Evolutionary conservation across 176 grass and related monocot genomes (phyloP).

Genomic region (Rhipidocladum racemiflorum): DNA sequence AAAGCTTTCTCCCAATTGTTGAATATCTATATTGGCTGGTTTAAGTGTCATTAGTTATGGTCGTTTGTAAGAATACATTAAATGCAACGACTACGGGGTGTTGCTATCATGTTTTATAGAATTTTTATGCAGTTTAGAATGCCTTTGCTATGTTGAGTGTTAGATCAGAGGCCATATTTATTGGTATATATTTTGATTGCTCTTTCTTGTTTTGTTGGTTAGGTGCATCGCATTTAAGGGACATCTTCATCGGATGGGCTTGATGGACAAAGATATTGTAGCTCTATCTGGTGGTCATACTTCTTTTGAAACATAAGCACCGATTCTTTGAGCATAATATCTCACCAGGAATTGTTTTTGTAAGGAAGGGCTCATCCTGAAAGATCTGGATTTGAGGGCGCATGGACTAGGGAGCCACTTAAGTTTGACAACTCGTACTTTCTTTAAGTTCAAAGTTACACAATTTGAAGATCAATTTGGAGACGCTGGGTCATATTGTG

Average conservation of each 20-base stretch:
- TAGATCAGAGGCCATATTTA: not conserved
- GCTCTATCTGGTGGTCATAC: conserved; percentile 76
- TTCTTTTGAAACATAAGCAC: not conserved
- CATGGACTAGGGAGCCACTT: conserved; percentile 87
- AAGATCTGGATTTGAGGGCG: conserved; percentile 84
- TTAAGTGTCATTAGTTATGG: too few species aligned
- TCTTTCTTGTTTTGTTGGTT: conserved; percentile 10
- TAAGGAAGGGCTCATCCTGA: conserved; percentile 89
- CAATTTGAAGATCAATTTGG: too few species aligned
- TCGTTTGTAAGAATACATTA: too few species aligned
- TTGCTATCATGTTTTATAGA: too few species aligned
- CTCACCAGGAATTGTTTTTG: conserved; percentile 12
- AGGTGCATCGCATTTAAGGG: conserved; percentile 79
- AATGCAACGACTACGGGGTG: too few species aligned
- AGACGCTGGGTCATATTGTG: too few species aligned
- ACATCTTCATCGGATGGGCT: conserved; percentile 84
- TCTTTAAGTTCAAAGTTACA: conserved; percentile 55
- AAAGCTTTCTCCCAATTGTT: too few species aligned
- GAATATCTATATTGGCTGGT: too few species aligned
- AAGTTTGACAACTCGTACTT: conserved; percentile 97
- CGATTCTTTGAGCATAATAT: not conserved
- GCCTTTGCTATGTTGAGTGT: too few species aligned
- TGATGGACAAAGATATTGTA: conserved; percentile 92
- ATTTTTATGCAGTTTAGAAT: not conserved
- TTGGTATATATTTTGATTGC: not conserved